phyloP scores from a whole-genome alignment of 345 rosid species.

The Gossypium herbaceum region DNA sequence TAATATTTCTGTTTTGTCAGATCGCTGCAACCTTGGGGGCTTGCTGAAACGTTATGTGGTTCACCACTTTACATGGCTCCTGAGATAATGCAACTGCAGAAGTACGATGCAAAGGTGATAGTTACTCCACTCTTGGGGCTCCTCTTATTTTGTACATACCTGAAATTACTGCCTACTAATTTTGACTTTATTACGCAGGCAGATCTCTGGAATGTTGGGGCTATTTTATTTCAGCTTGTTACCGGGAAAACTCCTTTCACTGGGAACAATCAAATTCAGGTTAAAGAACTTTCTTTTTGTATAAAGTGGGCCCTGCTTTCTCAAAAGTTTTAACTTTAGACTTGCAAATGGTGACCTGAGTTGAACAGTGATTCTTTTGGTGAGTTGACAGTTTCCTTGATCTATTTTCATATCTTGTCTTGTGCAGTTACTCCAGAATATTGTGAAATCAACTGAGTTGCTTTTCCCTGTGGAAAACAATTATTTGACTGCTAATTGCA shows the following conservation, averaged over 20 bases:
- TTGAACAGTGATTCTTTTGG: conserved; percentile 7
- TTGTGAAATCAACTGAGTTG: conserved; percentile 72
- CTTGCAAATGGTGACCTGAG: conserved; percentile 9
- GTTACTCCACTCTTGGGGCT: conserved; percentile 10
- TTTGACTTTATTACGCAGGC: conserved; percentile 61
- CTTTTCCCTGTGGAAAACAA: conserved; percentile 60
- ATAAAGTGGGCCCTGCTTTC: neutral
- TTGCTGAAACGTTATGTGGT: conserved; percentile 97
- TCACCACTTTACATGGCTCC: conserved; percentile 99
- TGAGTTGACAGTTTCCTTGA: conserved; percentile 6
- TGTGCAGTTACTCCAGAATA: conserved; percentile 87
- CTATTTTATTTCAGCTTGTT: conserved; percentile 90
- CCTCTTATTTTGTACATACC: neutral
- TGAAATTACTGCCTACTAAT: conserved; percentile 30
- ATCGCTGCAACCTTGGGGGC: conserved; percentile 84
- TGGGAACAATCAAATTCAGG: conserved; percentile 90
- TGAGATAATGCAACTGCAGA: conserved; percentile 96
- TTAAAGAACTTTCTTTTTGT: conserved; percentile 23
- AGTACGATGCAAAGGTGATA: conserved; percentile 94
- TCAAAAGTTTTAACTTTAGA: neutral
- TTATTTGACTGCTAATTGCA: conserved; percentile 64
- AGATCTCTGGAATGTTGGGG: conserved; percentile 99
- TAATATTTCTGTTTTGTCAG: conserved; percentile 36
- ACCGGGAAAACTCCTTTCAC: conserved; percentile 90
- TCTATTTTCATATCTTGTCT: conserved; percentile 19